These are phyloP conservation scores for Nannochloropsis salina DNA, from an alignment of 108 stramenopile species.

Conservation along the genomic window DNA sequence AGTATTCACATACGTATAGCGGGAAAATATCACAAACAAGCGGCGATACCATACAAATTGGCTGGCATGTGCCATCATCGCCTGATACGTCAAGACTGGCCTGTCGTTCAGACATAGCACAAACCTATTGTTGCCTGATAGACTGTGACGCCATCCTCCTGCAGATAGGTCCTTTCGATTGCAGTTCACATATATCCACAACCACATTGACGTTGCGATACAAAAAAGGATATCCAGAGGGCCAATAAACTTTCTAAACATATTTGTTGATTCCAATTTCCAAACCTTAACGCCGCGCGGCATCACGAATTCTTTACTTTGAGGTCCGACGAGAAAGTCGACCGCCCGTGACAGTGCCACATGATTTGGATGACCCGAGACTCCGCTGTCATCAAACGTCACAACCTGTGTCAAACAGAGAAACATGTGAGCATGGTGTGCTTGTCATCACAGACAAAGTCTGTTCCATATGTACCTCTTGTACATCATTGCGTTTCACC, in stretches of 20 bases:
- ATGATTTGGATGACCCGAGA: constrained; percentile 58
- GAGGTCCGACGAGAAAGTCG: neutral
- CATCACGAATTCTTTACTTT: neutral
- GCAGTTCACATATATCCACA: neutral
- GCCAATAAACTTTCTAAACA: constrained; percentile 49
- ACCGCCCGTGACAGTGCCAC: constrained; percentile 31
- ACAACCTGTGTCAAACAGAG: constrained; percentile 28
- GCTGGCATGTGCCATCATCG: constrained; percentile 52
- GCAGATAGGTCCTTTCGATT: neutral
- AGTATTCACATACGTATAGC: constrained; percentile 55
- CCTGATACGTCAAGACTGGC: constrained; percentile 29
- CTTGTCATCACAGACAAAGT: neutral
- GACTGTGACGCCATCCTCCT: neutral
- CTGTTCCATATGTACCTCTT: neutral
- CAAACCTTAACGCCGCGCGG: constrained; percentile 26
- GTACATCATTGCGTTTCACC: neutral
- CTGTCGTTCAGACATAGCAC: constrained; percentile 30
- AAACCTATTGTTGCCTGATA: neutral
- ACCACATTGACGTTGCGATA: neutral
- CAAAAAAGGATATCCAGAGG: constrained; percentile 43
- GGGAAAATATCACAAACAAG: constrained; percentile 55
- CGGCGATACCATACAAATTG: constrained; percentile 60
- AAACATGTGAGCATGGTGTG: neutral
- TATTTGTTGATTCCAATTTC: constrained; percentile 31
- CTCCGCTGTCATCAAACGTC: constrained; percentile 58